A percentile compares a stretch with the other conserved stretches of the same genome.
These are phyloP conservation scores for Arachis monticola DNA, from an alignment of 331 rosid genomes.

Conservation along the genomic window DNA sequence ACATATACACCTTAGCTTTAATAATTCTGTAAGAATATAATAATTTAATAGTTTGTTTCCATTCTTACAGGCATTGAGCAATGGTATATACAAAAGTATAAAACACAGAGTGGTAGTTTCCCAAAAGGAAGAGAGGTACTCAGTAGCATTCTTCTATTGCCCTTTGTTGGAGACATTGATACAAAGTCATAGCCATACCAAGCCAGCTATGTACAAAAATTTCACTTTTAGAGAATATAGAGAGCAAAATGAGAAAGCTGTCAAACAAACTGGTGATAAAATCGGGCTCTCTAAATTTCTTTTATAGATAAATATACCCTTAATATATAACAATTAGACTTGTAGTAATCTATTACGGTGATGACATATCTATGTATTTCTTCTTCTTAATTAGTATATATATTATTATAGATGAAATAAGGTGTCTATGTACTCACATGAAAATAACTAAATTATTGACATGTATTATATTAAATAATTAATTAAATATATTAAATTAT, in stretches of 20 bases:
- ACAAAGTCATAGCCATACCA: constrained; percentile 31
- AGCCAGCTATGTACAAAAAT: constrained; percentile 52
- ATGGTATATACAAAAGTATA: constrained; percentile 70
- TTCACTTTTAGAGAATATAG: constrained; percentile 66
- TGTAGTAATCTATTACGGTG: too few relatives aligned
- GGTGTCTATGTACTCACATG: too few relatives aligned
- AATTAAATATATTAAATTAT: too few relatives aligned
- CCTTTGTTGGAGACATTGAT: constrained; percentile 60
- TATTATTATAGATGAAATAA: too few relatives aligned
- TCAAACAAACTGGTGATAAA: constrained; percentile 67
- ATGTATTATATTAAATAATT: too few relatives aligned
- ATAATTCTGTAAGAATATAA: background rate
- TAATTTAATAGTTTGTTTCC: background rate
- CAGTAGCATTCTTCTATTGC: constrained; percentile 78
- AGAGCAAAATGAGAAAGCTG: constrained; percentile 60
- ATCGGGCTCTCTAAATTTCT: constrained; percentile 79
- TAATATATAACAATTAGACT: too few relatives aligned
- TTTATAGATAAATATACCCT: background rate
- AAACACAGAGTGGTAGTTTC: constrained; percentile 63
- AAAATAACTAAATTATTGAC: too few relatives aligned
- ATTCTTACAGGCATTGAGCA: constrained; percentile 68
- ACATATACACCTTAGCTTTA: background rate
- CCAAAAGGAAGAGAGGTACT: constrained; percentile 61
- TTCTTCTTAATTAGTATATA: too few relatives aligned
- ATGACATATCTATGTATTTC: too few relatives aligned